phyloP scores from a whole-genome alignment of 2,329 filamentous ascomycete species.

The Leptoxyphium fumago region DNA sequence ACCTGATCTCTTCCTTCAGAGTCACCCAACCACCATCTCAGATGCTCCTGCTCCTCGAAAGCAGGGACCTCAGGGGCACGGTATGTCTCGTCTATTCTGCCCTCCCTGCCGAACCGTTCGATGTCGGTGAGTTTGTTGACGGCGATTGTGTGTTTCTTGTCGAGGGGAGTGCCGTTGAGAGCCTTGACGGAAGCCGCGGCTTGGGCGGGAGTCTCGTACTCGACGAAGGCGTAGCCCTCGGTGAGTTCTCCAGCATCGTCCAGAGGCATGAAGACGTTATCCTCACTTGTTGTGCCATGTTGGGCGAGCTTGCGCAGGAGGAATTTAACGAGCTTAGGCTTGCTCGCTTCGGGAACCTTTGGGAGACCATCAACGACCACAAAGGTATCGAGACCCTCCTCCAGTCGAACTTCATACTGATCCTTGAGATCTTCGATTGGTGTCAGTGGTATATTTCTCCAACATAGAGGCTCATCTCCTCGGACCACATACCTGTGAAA shows the following conservation, averaged over 20 bases:
- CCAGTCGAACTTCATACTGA: constrained; percentile 88
- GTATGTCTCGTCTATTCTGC: constrained; percentile 85
- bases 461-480: not conserved
- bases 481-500: constrained; percentile 48
- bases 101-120: constrained; percentile 88
- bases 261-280: constrained; percentile 86
- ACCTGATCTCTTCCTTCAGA: constrained; percentile 86
- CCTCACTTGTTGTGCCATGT: constrained; percentile 72
- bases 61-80: constrained; percentile 64
- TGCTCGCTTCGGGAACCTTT: constrained; percentile 75
- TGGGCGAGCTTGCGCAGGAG: constrained; percentile 81
- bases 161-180: constrained; percentile 72
- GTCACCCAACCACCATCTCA: constrained; percentile 86
- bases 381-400: constrained; percentile 92
- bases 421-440: constrained; percentile 57
- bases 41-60: constrained; percentile 84
- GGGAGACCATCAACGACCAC: constrained; percentile 92
- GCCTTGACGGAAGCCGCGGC: constrained; percentile 78
- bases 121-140: constrained; percentile 99
- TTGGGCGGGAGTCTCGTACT: constrained; percentile 83
- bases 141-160: constrained; percentile 89
- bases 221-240: constrained; percentile 88
- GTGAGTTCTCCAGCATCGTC: constrained; percentile 66
- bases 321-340: constrained; percentile 91
- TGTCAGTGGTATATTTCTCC: constrained; percentile 2